Conservation (phyloP, 2,329 filamentous ascomycete species). For the Metarhizium rileyi region DNA sequence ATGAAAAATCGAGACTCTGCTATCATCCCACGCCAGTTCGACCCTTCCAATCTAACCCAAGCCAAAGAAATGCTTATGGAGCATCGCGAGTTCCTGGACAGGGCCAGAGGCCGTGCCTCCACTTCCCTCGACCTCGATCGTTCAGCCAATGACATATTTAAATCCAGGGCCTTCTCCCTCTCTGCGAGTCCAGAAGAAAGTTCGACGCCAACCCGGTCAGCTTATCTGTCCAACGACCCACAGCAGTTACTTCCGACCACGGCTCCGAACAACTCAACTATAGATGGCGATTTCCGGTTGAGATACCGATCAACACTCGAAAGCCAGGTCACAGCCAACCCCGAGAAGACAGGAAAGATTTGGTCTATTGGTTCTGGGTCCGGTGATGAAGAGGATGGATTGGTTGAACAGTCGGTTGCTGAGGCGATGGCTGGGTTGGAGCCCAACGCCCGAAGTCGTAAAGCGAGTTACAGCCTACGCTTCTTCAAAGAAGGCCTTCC, state of each 20-base stretch:
- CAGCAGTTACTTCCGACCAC: slow-evolving; percentile 4
- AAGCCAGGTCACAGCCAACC: slow-evolving; percentile 31
- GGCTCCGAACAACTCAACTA: slow-evolving; percentile 11
- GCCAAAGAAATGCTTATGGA: slow-evolving; percentile 28
- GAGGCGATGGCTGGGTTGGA: slow-evolving; percentile 53
- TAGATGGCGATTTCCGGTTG: slow-evolving; percentile 10
- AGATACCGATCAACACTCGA: slow-evolving; percentile 30
- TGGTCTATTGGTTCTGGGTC: slow-evolving; percentile 53
- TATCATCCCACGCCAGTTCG: slow-evolving; percentile 23
- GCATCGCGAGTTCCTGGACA: slow-evolving; percentile 22
- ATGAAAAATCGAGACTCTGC: slow-evolving; percentile 19
- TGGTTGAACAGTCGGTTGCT: slow-evolving; percentile 56
- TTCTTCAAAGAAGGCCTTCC: slow-evolving; percentile 59
- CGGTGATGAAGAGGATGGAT: slow-evolving; percentile 39
- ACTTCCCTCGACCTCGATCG: slow-evolving; percentile 26
- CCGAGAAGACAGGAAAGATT: slow-evolving; percentile 53
- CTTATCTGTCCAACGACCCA: slow-evolving; percentile 9
- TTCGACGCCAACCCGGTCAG: slow-evolving; percentile 13
- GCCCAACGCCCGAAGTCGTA: slow-evolving; percentile 54
- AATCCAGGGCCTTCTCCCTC: slow-evolving; percentile 16
- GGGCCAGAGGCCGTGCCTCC: slow-evolving; percentile 19
- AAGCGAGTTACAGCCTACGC: slow-evolving; percentile 56
- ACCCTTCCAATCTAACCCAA: slow-evolving; percentile 20
- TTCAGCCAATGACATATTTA: slow-evolving; percentile 14
- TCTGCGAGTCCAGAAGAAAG: slow-evolving; percentile 20